These are phyloP conservation scores for Fusarium tjaetaba DNA, from an alignment of 2,329 filamentous ascomycete genomes.

Conservation along the genomic window DNA sequence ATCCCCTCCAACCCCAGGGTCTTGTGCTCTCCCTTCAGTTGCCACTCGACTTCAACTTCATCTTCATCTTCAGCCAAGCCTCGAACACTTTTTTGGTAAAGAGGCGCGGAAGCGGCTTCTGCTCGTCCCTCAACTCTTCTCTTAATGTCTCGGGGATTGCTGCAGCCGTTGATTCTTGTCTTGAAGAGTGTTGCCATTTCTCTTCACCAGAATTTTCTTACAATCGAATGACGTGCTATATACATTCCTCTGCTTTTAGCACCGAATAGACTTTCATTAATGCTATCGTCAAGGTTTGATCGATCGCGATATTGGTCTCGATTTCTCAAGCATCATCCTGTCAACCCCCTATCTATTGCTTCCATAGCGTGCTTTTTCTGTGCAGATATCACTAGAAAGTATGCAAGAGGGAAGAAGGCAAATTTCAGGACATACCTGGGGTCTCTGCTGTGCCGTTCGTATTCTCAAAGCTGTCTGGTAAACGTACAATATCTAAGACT, in stretches of 20 bases:
- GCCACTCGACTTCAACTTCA: neutral
- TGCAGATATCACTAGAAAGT: neutral
- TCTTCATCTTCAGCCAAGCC: neutral
- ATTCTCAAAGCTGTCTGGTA: neutral
- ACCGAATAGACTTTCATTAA: neutral
- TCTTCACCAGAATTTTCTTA: neutral
- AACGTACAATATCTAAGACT: neutral
- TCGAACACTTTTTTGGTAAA: neutral
- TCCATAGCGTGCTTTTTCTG: neutral
- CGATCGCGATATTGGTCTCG: neutral
- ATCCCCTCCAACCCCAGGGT: neutral
- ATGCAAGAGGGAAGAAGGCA: neutral
- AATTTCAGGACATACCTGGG: neutral
- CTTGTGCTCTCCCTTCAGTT: slow-evolving; percentile 4
- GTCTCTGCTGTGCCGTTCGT: neutral
- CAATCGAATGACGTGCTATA: neutral
- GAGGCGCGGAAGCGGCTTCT: neutral
- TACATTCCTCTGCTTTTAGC: neutral
- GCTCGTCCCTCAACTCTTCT: neutral
- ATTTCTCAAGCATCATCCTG: neutral
- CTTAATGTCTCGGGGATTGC: neutral
- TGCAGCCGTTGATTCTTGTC: neutral
- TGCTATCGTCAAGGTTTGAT: neutral
- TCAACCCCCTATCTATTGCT: neutral
- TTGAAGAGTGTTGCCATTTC: neutral